These are phyloP conservation scores for Boletus tomentosulus DNA, from an alignment of 768 basidiomycete genomes.

Conservation along the genomic window DNA sequence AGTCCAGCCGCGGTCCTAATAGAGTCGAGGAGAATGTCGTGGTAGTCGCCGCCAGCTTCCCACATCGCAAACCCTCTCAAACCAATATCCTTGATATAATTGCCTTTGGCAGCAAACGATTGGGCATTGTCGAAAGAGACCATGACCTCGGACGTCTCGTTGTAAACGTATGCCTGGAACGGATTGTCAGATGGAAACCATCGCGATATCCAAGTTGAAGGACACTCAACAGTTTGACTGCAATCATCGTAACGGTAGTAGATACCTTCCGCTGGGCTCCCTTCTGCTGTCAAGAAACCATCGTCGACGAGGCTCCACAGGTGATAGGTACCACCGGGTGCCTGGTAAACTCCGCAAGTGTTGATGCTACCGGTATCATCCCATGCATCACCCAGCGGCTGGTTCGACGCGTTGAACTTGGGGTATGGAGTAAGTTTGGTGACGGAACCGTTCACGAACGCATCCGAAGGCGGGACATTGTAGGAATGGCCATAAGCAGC, in stretches of 20 bases:
- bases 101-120: slow-evolving; percentile 60
- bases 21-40: slow-evolving; percentile 59
- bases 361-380: slow-evolving; percentile 46
- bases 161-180: slow-evolving; percentile 63
- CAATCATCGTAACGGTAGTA: slow-evolving; percentile 58
- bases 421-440: slow-evolving; percentile 45
- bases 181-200: neutral
- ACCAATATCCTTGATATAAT: slow-evolving; percentile 48
- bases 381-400: slow-evolving; percentile 56
- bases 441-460: slow-evolving; percentile 33
- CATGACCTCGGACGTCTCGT: slow-evolving; percentile 49
- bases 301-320: slow-evolving; percentile 58
- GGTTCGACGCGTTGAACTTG: slow-evolving; percentile 39
- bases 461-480: slow-evolving; percentile 35
- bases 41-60: slow-evolving; percentile 64
- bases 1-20: slow-evolving; percentile 30
- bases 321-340: slow-evolving; percentile 50
- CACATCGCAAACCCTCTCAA: slow-evolving; percentile 69
- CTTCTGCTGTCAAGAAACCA: slow-evolving; percentile 44
- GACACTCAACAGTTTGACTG: slow-evolving; percentile 61
- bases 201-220: neutral
- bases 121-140: slow-evolving; percentile 61
- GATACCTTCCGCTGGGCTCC: slow-evolving; percentile 41
- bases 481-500: slow-evolving; percentile 81
- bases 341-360: slow-evolving; percentile 47